Conservation (phyloP, 352 stramenopile genomes). For the Pythium inflatum region DNA sequence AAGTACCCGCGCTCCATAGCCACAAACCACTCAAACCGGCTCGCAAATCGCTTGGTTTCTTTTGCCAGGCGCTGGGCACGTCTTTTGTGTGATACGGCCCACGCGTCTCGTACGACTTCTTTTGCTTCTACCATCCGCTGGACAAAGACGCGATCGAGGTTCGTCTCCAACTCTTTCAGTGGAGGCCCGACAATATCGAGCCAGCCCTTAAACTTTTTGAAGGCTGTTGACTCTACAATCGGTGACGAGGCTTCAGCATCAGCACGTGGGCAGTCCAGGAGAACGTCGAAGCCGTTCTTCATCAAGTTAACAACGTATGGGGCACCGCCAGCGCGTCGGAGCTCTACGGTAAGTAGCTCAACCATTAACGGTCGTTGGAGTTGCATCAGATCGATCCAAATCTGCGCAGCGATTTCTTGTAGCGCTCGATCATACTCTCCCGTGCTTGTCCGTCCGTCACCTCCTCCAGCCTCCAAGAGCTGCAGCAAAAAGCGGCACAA, state of each 20-base stretch:
- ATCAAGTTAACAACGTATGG: conserved; percentile 78
- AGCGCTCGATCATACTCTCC: conserved; percentile 35
- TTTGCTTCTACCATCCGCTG: conserved; percentile 54
- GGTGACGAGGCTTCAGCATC: neutral
- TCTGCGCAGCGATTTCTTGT: conserved; percentile 52
- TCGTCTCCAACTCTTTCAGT: conserved; percentile 66
- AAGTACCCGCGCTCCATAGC: conserved; percentile 42
- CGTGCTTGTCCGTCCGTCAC: conserved; percentile 14
- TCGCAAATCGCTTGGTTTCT: conserved; percentile 46
- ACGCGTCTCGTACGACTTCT: conserved; percentile 59
- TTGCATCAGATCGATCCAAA: conserved; percentile 75
- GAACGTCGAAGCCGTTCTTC: conserved; percentile 76
- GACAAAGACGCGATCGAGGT: conserved; percentile 65
- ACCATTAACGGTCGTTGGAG: conserved; percentile 58
- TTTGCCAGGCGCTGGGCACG: conserved; percentile 39
- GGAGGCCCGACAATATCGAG: conserved; percentile 69
- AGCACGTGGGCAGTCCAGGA: conserved; percentile 42
- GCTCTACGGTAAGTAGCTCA: conserved; percentile 68
- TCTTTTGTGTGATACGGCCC: conserved; percentile 52
- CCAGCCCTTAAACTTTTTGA: conserved; percentile 66
- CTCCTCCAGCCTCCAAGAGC: conserved; percentile 33
- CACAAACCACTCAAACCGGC: conserved; percentile 48
- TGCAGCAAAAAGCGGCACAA: conserved; percentile 69
- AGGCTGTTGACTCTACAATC: conserved; percentile 33
- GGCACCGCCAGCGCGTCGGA: conserved; percentile 48